Percentiles rank a stretch among this genome's conserved stretches.
Conservation (phyloP, 352 stramenopile genomes). For the Phytophthora europaea region DNA sequence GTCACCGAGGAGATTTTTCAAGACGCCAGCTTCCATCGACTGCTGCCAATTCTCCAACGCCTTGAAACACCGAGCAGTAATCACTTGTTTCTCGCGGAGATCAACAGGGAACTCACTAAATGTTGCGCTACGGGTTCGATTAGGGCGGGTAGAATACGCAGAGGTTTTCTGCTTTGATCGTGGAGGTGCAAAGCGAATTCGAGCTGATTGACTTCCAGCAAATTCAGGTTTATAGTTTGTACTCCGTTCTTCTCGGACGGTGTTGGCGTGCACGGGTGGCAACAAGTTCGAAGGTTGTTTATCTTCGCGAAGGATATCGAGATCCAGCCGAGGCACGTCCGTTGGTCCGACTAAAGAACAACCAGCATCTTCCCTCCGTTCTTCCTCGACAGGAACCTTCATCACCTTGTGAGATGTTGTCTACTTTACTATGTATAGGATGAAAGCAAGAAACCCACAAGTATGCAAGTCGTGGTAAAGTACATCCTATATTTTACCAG, state of each 20-base stretch:
- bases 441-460: no score
- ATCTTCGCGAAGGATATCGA: background rate
- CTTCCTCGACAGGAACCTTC: slow-evolving; percentile 8
- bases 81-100: slow-evolving; percentile 16
- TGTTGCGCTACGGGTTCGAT: background rate
- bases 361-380: slow-evolving; percentile 13
- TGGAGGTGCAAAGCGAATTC: slow-evolving; percentile 39
- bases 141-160: background rate
- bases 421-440: slow-evolving; percentile 15
- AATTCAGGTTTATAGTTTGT: background rate
- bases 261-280: slow-evolving; percentile 26
- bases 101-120: background rate
- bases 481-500: background rate
- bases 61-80: slow-evolving; percentile 49
- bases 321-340: slow-evolving; percentile 4
- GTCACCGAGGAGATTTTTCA: slow-evolving; percentile 37
- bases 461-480: no score
- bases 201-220: slow-evolving; percentile 17
- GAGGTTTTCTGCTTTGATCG: background rate
- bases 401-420: background rate
- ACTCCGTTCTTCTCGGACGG: slow-evolving; percentile 4
- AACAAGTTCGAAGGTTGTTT: slow-evolving; percentile 3
- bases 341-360: background rate
- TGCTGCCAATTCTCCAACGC: slow-evolving; percentile 38
- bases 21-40: slow-evolving; percentile 15